Evolutionary conservation across 129 eudicot genomes (phyloP).

Genomic region (Tanacetum coccineum): DNA sequence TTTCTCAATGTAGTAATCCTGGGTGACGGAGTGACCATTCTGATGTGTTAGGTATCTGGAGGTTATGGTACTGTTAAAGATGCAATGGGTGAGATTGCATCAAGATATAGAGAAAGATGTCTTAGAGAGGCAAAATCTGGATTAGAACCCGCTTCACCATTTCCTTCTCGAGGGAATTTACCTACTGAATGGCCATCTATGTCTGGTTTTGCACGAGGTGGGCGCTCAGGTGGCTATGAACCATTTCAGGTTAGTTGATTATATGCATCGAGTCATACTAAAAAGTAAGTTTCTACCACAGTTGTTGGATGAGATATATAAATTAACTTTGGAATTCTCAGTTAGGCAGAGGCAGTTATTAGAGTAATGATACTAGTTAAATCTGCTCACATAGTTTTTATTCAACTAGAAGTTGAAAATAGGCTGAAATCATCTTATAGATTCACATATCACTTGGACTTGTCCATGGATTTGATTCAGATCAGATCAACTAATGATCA

Average conservation of each 20-base stretch:
- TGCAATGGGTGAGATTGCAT: slow-evolving; percentile 68
- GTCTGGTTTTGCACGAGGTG: slow-evolving; percentile 37
- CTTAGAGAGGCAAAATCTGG: slow-evolving; percentile 57
- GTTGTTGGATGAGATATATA: neutral
- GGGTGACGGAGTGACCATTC: neutral
- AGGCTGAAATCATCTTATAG: too few species aligned
- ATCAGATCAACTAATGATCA: too few species aligned
- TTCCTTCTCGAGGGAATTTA: slow-evolving; percentile 33
- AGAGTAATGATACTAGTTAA: too few species aligned
- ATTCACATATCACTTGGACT: too few species aligned
- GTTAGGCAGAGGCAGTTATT: too few species aligned
- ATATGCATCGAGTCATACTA: neutral
- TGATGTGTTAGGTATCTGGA: slow-evolving; percentile 56
- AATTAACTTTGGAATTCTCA: too few species aligned
- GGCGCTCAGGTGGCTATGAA: slow-evolving; percentile 42
- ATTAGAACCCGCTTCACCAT: slow-evolving; percentile 41
- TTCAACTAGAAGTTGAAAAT: too few species aligned
- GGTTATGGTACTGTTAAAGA: slow-evolving; percentile 60
- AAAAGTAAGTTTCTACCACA: too few species aligned
- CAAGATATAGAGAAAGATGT: slow-evolving; percentile 68
- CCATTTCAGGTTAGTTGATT: slow-evolving; percentile 42
- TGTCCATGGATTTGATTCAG: too few species aligned
- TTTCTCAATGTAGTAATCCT: neutral
- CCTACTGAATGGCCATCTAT: slow-evolving; percentile 38
- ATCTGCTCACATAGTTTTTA: too few species aligned